Evolutionary conservation across 345 rosid species (phyloP).

Genomic region (Aurinia saxatilis): DNA sequence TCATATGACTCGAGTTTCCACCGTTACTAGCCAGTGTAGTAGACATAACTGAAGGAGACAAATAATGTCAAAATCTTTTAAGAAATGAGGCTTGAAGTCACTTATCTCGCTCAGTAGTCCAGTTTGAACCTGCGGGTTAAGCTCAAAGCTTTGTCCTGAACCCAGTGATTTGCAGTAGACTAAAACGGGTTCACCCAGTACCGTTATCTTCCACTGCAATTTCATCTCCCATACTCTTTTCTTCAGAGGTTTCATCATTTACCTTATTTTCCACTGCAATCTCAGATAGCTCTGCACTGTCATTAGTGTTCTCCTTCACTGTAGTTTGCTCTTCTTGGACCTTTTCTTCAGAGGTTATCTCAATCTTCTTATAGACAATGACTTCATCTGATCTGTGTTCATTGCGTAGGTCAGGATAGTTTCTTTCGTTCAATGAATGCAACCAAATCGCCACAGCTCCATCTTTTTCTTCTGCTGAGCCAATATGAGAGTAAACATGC

Average conservation of each 20-base stretch:
- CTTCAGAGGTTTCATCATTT: conserved; percentile 13
- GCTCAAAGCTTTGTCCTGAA: conserved; percentile 1
- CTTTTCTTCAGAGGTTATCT: conserved; percentile 8
- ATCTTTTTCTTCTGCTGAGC: conserved; percentile 70
- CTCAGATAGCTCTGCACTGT: background rate
- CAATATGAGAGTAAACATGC: conserved; percentile 75
- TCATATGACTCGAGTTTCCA: background rate
- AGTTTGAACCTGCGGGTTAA: background rate
- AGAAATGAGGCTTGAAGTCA: background rate
- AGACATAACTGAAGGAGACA: background rate
- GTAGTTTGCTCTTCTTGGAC: conserved; percentile 4
- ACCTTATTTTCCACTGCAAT: background rate
- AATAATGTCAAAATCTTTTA: background rate
- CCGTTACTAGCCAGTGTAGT: background rate
- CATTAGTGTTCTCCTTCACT: conserved; percentile 7
- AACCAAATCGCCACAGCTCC: conserved; percentile 83
- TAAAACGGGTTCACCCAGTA: background rate
- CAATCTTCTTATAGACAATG: conserved; percentile 26
- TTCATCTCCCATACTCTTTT: background rate
- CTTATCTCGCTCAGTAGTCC: background rate
- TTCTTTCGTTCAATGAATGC: conserved; percentile 83
- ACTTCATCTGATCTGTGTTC: conserved; percentile 22
- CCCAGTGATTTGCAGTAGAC: background rate
- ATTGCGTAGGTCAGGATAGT: conserved; percentile 58
- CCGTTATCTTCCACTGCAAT: background rate